Evolutionary conservation across 1,139 yeast species (phyloP), one percentile per base, ranked within the genome.

Genomic region (Zygoascus sp.): DNA sequence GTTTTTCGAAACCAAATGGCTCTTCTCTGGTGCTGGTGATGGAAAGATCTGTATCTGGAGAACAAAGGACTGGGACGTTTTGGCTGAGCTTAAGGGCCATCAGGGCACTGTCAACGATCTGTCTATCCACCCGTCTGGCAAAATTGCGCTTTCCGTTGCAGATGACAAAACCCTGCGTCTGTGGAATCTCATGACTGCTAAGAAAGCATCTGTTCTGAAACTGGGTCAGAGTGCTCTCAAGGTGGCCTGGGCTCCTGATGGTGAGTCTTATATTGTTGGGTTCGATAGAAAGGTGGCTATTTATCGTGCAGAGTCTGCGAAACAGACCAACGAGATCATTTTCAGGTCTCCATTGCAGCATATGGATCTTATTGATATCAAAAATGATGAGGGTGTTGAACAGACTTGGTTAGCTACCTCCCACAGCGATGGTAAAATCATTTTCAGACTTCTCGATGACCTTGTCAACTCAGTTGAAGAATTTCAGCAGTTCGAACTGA

Each of bases 141-240:
- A 89, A 66, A 81, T 92, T 46, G 97, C 96, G 7, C 79, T 94
- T 28, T 83, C 95, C 50, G 96, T 88, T 5, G 87, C 95, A 44
- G 80, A 77, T 38, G 98, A 92, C 66, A 77, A 77, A 53, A 84
- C 95, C 8, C 75, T 94, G 34, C 74, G 94, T 59, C 73, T 92
- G 52, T 92, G 98, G 98, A 92, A 92, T 63, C 72, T 94, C 57
- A 89, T 92, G 97, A 90, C 97, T 3, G 95, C 89, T n/a, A 86
- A 87, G 62, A 90, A 89, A 67, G 97, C 98, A 5, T 90, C 96
- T 2, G 74, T 79, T 8, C 70, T 89, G 63, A 88, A 84, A 60
- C 72, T 90, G 46, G 81, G 77, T 59, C 86, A 86, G 40, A 81
- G 57, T 82, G 90, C 69, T 1, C 47, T 61, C 30, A 65, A 62